Evolutionary conservation across 306 rosid genomes (phyloP).

Genomic region (Urtica urens): DNA sequence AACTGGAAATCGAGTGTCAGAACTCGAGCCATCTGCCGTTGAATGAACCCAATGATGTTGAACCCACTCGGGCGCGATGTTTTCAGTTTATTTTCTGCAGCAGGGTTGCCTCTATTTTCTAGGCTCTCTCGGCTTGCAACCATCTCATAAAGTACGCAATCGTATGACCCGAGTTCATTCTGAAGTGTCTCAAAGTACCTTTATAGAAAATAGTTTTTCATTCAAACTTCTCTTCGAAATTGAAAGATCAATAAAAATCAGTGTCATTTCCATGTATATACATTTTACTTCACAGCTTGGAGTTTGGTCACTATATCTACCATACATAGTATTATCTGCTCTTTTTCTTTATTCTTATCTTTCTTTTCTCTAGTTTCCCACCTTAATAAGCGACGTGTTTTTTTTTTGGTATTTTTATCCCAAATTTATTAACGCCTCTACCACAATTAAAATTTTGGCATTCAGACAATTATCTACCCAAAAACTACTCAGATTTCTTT

Average conservation of each 20-base stretch:
- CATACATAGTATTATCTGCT: too few species aligned
- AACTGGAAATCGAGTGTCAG: constrained; percentile 76
- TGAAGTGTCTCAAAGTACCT: constrained; percentile 85
- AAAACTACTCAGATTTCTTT: too few species aligned
- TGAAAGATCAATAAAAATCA: neutral
- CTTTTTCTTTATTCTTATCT: too few species aligned
- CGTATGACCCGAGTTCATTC: constrained; percentile 74
- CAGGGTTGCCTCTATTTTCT: constrained; percentile 43
- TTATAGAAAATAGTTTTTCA: constrained; percentile 14
- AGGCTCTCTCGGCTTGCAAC: constrained; percentile 83
- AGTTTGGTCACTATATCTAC: too few species aligned
- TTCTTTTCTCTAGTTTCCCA: too few species aligned
- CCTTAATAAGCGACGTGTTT: too few species aligned
- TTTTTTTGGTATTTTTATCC: too few species aligned
- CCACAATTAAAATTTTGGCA: too few species aligned
- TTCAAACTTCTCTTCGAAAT: neutral
- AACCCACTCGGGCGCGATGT: constrained; percentile 48
- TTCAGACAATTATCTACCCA: too few species aligned
- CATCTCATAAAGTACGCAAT: constrained; percentile 92
- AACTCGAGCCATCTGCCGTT: constrained; percentile 84
- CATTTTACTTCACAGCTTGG: too few species aligned
- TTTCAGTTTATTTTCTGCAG: constrained; percentile 37
- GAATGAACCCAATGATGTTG: constrained; percentile 78
- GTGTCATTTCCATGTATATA: too few species aligned
- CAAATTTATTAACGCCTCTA: too few species aligned